Percentiles rank a stretch among this genome's conserved stretches.
phyloP scores from a whole-genome alignment of 2,329 filamentous ascomycete genomes.

The Ceratocystiopsis sp. region DNA sequence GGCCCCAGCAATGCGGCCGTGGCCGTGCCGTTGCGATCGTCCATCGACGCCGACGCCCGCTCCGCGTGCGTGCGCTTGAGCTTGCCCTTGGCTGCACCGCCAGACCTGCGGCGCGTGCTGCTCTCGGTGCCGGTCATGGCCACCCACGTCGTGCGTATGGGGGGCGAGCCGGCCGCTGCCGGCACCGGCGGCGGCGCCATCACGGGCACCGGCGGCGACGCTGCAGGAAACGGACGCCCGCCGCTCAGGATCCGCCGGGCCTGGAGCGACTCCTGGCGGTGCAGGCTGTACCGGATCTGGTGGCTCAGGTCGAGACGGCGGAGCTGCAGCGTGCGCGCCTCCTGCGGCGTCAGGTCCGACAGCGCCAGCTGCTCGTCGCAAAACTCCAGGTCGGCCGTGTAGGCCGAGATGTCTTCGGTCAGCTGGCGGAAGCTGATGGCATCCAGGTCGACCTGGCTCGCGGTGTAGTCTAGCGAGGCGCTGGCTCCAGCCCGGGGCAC shows the following conservation, averaged over 20 bases:
- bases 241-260: slow-evolving; percentile 4
- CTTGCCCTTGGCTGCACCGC: too few relatives aligned
- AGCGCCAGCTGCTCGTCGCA: slow-evolving; percentile 19
- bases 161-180: not conserved
- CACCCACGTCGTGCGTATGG: too few relatives aligned
- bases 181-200: not conserved
- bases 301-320: slow-evolving; percentile 26
- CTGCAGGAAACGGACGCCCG: slow-evolving; percentile 2
- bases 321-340: slow-evolving; percentile 23
- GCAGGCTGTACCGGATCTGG: slow-evolving; percentile 24
- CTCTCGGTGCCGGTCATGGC: too few relatives aligned
- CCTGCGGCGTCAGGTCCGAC: slow-evolving; percentile 21
- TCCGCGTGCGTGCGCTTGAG: too few relatives aligned
- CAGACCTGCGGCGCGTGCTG: too few relatives aligned
- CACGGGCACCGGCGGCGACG: not conserved
- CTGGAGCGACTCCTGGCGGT: slow-evolving; percentile 22
- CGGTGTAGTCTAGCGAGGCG: slow-evolving; percentile 3
- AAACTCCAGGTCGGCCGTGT: slow-evolving; percentile 25
- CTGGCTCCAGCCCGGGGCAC: too few relatives aligned
- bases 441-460: slow-evolving; percentile 11
- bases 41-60: not conserved
- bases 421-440: slow-evolving; percentile 20
- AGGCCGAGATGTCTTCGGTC: slow-evolving; percentile 24
- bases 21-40: not conserved
- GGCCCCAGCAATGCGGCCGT: not conserved